Conservation (phyloP, 306 rosid genomes). For the Leucaena leucocephala region DNA sequence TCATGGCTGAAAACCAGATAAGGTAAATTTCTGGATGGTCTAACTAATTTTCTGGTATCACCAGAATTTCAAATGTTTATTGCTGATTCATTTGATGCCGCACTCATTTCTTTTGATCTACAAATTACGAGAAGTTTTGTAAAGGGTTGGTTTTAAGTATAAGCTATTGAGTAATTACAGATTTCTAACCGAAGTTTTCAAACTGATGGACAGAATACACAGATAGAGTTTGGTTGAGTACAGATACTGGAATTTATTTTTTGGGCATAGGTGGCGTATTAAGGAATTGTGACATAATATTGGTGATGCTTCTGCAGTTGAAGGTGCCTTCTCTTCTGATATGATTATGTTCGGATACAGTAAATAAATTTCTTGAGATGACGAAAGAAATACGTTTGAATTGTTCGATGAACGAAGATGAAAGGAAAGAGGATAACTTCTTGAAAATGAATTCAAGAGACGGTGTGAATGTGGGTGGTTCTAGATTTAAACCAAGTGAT, state of each 20-base stretch:
- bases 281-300: slow-evolving; percentile 25
- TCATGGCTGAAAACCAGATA: slow-evolving; percentile 38
- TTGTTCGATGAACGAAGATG: slow-evolving; percentile 47
- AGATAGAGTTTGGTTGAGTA: slow-evolving; percentile 52
- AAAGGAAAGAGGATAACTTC: slow-evolving; percentile 44
- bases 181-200: slow-evolving; percentile 26
- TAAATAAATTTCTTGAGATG: slow-evolving; percentile 50
- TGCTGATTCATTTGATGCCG: slow-evolving; percentile 37
- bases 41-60: slow-evolving; percentile 32
- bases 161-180: background rate
- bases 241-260: slow-evolving; percentile 43
- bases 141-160: slow-evolving; percentile 9
- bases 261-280: slow-evolving; percentile 37
- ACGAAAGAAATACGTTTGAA: slow-evolving; percentile 41
- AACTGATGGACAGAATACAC: slow-evolving; percentile 38
- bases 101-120: slow-evolving; percentile 32
- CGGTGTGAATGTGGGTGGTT: slow-evolving; percentile 63
- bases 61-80: slow-evolving; percentile 27
- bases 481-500: slow-evolving; percentile 61
- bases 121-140: slow-evolving; percentile 29
- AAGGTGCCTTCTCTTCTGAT: slow-evolving; percentile 40
- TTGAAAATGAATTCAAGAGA: slow-evolving; percentile 44
- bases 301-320: slow-evolving; percentile 31
- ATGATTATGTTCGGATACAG: slow-evolving; percentile 47
- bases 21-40: slow-evolving; percentile 28